Conservation (phyloP, 1,284 basidiomycete species). For the Bondarzewia mesenterica region DNA sequence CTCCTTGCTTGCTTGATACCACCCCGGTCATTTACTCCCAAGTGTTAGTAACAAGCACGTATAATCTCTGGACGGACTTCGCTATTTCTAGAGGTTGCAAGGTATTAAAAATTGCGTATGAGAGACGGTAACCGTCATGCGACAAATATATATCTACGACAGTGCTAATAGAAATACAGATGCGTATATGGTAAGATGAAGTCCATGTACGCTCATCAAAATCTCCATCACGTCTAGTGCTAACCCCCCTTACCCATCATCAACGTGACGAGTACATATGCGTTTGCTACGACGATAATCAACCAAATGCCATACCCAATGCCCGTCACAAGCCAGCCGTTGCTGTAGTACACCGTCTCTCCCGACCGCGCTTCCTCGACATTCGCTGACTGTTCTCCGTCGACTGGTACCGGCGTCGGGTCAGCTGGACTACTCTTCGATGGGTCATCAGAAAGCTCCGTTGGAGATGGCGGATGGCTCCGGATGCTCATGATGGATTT, state of each 20-base stretch:
- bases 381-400: background rate
- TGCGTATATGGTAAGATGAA: no score
- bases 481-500: slow-evolving; percentile 54
- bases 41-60: no score
- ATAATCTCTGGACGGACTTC: no score
- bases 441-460: background rate
- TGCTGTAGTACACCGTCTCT: slow-evolving; percentile 52
- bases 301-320: slow-evolving; percentile 59
- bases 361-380: slow-evolving; percentile 4
- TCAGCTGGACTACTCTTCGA: background rate
- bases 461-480: background rate
- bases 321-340: slow-evolving; percentile 41
- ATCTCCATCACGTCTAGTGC: background rate
- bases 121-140: no score
- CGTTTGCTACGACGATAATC: slow-evolving; percentile 63
- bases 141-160: no score
- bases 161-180: no score
- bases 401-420: slow-evolving; percentile 8
- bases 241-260: slow-evolving; percentile 24
- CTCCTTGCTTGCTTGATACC: no score
- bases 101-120: no score
- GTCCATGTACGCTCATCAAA: no score
- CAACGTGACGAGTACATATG: slow-evolving; percentile 52
- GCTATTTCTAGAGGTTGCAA: no score
- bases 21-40: no score